Evolutionary conservation across 2,329 filamentous ascomycete genomes (phyloP), one percentile per base, ranked within the genome.

Genomic region (Pseudogymnoascus sp.): DNA sequence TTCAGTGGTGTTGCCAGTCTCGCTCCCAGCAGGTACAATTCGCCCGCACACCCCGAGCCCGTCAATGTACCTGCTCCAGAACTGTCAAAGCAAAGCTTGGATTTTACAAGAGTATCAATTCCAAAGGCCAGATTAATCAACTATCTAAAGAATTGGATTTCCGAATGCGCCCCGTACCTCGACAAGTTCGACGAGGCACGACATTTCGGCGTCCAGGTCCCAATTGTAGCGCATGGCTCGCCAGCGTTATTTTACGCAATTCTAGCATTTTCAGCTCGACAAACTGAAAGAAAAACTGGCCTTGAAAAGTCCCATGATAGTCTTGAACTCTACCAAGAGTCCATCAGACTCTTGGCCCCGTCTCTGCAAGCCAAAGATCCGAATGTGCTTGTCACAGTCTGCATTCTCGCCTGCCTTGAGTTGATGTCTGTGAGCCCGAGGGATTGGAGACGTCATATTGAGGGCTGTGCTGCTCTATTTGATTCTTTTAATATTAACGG

Each of bases 121-220:
- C 10, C 62, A 60, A 3, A 61, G 60, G 26, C 4, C 26, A 62
- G 41, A 60, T 50, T 28, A 22, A 67, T 69, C 11, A 46, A 73
- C 11, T 71, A 78, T 60, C 68, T 81, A 37, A 77, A 79, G 43
- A 78, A 82, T 50, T 84, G 82, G 70, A 77, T 84, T 22, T 77
- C 78, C 1, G 78, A 83, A 63, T 78, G 83, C 41, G 81, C 81
- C 2, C 77, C 78, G 14, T 56, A 28, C 50, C 77, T 85, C 3
- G 83, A 85, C 67, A 85, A 83, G 71, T 84, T 84, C 61, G 82
- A 85, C 64, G 75, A 76, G 28, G 73, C 79, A 12, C 78, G 79
- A 11, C 78, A 79, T 50, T 85, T 85, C 67, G 79, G 80, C 16
- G 77, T 80, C 1, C 76, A 81, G 10, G 73, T 85, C 2, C 79